Evolutionary conservation across 2,329 filamentous ascomycete species (phyloP), one percentile per base, ranked within the genome.

Genomic region (Verticillium longisporum): DNA sequence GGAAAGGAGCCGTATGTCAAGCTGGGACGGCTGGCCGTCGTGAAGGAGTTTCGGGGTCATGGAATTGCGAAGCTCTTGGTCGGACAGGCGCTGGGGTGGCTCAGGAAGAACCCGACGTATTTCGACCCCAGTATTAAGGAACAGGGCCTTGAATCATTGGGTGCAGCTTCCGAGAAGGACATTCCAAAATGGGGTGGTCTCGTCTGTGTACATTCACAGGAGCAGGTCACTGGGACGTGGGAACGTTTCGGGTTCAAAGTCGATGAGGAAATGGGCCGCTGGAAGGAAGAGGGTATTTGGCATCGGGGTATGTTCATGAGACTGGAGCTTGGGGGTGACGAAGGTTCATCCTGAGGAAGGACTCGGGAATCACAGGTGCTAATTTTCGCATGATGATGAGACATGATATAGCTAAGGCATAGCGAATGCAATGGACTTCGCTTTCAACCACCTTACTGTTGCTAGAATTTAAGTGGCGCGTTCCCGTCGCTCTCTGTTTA

Each of bases 281-380:
- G 92, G 92, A 80, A 81, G 64, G 92, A 97, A 73, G 92, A 95
- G 69, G 91, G 89, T 4, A 94, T 97, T 60, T 80, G 84, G 65
- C 92, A 97, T 77, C 82, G 96, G 18, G 92, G 90, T 62, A 96
- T 97, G 92, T 96, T 84, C 65, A 69, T 74, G 65, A 75, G 83
- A 37, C 62, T 87, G 33, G 69, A 77, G 4, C 63, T 78, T 4
- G 67, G 65, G 59, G 33, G 60, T 11, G 32, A 64, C 32, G 45
- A 41, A 11, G 54, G 54, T 3, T 1, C 38, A 6, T 14, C 57
- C 18, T 62, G 33, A 56, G 60, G 59, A 2, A 36, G 11, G 34
- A 36, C 34, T 36, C 34, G 5, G 34, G 2, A 9, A 7, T 36
- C 7, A 36, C 7, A 9, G 34, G 34, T 50, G 41, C 15, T 15